A percentile compares a stretch with the other conserved stretches of the same genome.
These are phyloP conservation scores for Solanum sejunctum DNA, from an alignment of 257 asterid genomes.

Conservation along the genomic window DNA sequence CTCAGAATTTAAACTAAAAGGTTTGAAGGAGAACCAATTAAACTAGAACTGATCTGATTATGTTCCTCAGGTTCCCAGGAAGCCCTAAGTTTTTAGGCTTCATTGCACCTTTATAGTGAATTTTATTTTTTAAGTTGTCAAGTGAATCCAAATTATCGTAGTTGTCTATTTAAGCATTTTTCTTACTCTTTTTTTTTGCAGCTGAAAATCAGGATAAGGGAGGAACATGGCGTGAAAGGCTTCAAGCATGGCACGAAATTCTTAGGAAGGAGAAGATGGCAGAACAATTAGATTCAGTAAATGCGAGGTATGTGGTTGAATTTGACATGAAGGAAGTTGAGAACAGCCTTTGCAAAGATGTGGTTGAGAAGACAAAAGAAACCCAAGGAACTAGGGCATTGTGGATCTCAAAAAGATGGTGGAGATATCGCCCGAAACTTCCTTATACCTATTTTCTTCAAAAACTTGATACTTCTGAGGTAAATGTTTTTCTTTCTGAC, in stretches of 20 bases:
- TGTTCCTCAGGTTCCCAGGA: neutral
- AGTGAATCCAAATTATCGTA: neutral
- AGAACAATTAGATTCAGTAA: slow-evolving; percentile 52
- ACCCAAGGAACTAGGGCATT: slow-evolving; percentile 66
- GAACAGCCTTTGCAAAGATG: slow-evolving; percentile 81
- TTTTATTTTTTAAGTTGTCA: neutral
- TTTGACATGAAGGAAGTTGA: slow-evolving; percentile 98
- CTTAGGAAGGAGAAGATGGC: slow-evolving; percentile 64
- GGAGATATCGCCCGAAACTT: slow-evolving; percentile 98
- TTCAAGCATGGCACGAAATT: slow-evolving; percentile 67
- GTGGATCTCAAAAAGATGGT: slow-evolving; percentile 99
- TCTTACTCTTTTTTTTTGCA: slow-evolving; percentile 4
- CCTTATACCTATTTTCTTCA: slow-evolving; percentile 93
- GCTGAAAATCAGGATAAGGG: slow-evolving; percentile 37
- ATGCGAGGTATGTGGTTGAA: slow-evolving; percentile 79
- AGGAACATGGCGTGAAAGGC: slow-evolving; percentile 90
- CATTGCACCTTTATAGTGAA: neutral
- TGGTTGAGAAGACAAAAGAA: slow-evolving; percentile 53
- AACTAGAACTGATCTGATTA: neutral
- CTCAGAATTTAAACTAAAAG: neutral
- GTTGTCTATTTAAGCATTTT: neutral
- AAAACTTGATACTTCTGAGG: slow-evolving; percentile 95
- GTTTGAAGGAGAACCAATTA: neutral
- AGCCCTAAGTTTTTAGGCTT: neutral
- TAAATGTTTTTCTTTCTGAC: slow-evolving; percentile 10